Base-by-base conservation (phyloP, 305 asterid species). In the Stenogyne calaminthoides region DNA sequence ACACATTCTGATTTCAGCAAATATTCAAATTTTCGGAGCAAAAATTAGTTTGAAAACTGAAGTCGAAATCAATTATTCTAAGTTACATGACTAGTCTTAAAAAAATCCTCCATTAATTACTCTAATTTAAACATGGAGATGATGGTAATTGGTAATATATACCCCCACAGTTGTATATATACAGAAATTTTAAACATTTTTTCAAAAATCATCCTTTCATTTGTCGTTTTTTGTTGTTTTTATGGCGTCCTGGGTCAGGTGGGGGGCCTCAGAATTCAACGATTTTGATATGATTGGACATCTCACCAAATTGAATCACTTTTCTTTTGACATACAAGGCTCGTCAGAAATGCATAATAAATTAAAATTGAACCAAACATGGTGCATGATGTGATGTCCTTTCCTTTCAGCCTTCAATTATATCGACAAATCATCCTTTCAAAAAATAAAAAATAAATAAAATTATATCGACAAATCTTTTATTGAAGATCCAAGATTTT, bases 201-300 rank as follows among this genome's bases (percentile, higher is more conserved):
- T 15, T 14, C 0, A 4, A 2, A 4, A 6, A 15, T 6, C 10
- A 49, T 6, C 1, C 56, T 49, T 49, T 49, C 56, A 15, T n/a
- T 49, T 49, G 22, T 49, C 56, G 56, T 49, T 49, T 15, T 15
- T 49, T 37, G 68, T 49, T 62, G 75, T 40, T 44, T 56, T 55
- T 39, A 51, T 55, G 64, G 64, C 54, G 73, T 27, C 37, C 44
- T 63, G 44, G 12, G 34, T 12, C 2, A 12, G 4, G 40, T 20
- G 60, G 36, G 58, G 77, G 76, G 78, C 68, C 65, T 69, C 54
- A 25, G 69, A 52, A 59, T 66, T 29, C 75, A 39, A 56, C 49
- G 47, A 59, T 67, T 83, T 64, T 39, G 65, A 19, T 47, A 68
- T 74, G 88, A 86, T 84, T 75, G 83, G 91, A 86, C 91, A 76